These are phyloP conservation scores for Nasturtium officinale DNA, from an alignment of 345 rosid genomes.

Conservation along the genomic window DNA sequence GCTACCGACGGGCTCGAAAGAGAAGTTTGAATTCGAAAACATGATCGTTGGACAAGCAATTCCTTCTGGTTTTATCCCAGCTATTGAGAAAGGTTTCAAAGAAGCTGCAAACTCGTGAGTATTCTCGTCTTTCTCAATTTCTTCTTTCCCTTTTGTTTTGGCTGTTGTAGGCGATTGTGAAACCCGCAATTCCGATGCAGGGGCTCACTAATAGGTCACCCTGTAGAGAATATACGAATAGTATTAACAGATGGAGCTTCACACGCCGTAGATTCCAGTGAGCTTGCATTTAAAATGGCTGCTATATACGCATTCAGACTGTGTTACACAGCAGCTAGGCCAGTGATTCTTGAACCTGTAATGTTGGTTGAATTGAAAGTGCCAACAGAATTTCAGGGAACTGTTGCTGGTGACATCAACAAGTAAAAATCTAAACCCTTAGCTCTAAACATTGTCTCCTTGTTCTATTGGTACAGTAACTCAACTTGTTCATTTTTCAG, in stretches of 20 bases:
- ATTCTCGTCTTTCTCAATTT: background rate
- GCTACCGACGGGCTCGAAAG: conserved; percentile 60
- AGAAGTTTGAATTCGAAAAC: conserved; percentile 91
- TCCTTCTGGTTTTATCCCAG: conserved; percentile 91
- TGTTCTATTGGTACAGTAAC: background rate
- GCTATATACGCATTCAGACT: conserved; percentile 97
- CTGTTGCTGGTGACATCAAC: conserved; percentile 94
- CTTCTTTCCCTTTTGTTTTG: background rate
- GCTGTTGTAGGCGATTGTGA: background rate
- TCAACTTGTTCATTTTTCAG: conserved; percentile 44
- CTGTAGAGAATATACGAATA: conserved; percentile 85
- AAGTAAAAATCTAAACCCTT: conserved; percentile 58
- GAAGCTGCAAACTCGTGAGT: conserved; percentile 99
- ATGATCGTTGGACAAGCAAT: conserved; percentile 94
- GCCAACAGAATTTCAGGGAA: conserved; percentile 97
- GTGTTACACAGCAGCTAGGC: conserved; percentile 86
- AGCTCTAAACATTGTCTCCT: background rate
- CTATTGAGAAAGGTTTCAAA: conserved; percentile 96
- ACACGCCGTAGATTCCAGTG: conserved; percentile 97
- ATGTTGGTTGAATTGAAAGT: conserved; percentile 96
- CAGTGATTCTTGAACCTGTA: conserved; percentile 91
- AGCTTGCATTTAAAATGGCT: conserved; percentile 96
- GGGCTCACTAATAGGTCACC: conserved; percentile 95
- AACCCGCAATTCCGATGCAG: conserved; percentile 45
- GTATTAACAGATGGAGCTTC: conserved; percentile 94